Evolutionary conservation across 805 yeast genomes (phyloP).

Genomic region (Monosporozyma yasuniensis): DNA sequence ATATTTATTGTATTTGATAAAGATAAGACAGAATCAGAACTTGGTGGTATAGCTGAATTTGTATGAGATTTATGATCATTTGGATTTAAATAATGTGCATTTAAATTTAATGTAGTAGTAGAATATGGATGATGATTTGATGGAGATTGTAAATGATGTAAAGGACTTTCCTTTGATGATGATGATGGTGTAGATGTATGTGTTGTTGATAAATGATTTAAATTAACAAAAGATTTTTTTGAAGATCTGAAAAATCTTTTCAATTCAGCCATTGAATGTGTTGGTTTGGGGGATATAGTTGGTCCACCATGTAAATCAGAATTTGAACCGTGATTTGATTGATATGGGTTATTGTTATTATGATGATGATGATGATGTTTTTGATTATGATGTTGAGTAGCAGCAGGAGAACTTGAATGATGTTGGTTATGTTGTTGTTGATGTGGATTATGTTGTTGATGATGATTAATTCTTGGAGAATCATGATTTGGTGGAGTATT

Average conservation of each 20-base stretch:
- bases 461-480: neutral
- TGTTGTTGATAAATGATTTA: conserved; percentile 6
- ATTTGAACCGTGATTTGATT: conserved; percentile 1
- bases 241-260: conserved; percentile 62
- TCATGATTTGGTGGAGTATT: conserved; percentile 3
- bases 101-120: conserved; percentile 11
- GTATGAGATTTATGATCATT: conserved; percentile 14
- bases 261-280: conserved; percentile 56
- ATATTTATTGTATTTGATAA: conserved; percentile 31
- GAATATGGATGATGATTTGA: conserved; percentile 12
- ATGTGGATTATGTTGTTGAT: neutral
- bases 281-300: conserved; percentile 17
- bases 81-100: conserved; percentile 8
- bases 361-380: neutral
- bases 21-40: conserved; percentile 28
- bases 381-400: conserved; percentile 1
- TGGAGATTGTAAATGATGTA: conserved; percentile 1
- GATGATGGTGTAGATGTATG: conserved; percentile 2
- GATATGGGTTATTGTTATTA: neutral
- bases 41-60: conserved; percentile 32
- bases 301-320: conserved; percentile 2
- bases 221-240: conserved; percentile 12
- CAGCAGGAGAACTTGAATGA: conserved; percentile 1
- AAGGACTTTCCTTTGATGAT: neutral
- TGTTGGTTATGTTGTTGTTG: conserved; percentile 1